Base-by-base conservation (phyloP, 768 basidiomycete genomes). In the Tylopilus balloui region DNA sequence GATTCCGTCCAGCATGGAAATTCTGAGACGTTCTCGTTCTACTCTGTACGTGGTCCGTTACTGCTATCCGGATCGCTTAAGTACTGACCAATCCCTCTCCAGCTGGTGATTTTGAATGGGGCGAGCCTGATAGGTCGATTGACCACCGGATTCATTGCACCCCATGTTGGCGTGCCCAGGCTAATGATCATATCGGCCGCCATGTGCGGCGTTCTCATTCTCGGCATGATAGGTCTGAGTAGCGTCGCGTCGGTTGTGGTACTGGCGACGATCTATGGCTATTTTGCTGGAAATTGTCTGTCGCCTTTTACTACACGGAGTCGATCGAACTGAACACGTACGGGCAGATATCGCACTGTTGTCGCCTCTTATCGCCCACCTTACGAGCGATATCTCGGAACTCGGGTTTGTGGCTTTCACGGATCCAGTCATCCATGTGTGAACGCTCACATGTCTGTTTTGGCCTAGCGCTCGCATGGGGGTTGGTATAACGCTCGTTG, bases 81-180 rank as follows among this genome's bases (percentile, higher is more conserved):
- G n/a, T 40, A 7, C 44, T 36, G 24, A 47, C 39, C 5, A 23
- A 28, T 17, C 11, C 29, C 17, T 20, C 8, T 36, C 4, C 43
- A 81, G 74, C 59, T 83, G 29, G 70, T 76, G 0, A 71, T 83
- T 20, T 55, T 82, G 23, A 84, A 82, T 55, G 79, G 68, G 3
- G 66, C 71, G 9, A 72, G 73, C 42, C 61, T 78, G 17, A 63
- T 77, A 34, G 84, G 82, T 6, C 75, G 83, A 27, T 58, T 76
- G 3, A 53, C 79, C 8, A 72, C 78, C 0, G 72, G 72, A 17
- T 61, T 75, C 21, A 58, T 80, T 28, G 73, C 71, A 15, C 63
- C 67, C 32, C 57, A 52, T 31, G 49, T 73, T 51, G 80, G 82
- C 0, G 67, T 75, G 9, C 71, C 73, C 56, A 75, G 69, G 47